phyloP scores from a whole-genome alignment of 208 protist species.

The Naegleria fowleri region DNA sequence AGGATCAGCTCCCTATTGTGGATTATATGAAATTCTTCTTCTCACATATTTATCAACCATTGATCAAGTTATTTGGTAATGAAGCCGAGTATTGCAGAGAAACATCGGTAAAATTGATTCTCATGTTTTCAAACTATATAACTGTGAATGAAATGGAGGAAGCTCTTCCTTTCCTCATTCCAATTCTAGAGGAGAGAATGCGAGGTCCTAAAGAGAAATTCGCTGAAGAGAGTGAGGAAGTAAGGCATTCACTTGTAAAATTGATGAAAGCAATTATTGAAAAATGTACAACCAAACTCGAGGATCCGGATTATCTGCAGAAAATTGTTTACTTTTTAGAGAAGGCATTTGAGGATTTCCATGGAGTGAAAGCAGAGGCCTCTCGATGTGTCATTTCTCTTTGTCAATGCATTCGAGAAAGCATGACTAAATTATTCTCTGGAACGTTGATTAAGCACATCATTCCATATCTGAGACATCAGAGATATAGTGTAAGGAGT shows the following conservation, averaged over 20 bases:
- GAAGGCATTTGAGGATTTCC: background rate
- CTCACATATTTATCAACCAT: constrained; percentile 3
- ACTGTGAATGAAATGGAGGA: background rate
- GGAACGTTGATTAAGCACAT: background rate
- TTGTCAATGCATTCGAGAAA: background rate
- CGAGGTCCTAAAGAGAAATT: background rate
- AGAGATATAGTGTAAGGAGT: background rate
- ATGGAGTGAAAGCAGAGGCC: background rate
- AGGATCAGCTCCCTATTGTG: background rate
- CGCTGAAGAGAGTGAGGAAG: background rate
- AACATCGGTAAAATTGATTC: background rate
- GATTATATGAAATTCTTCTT: constrained; percentile 2
- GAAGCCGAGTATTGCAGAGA: background rate
- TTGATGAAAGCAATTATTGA: background rate
- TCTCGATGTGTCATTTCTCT: background rate
- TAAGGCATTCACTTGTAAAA: background rate
- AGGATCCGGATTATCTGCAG: background rate
- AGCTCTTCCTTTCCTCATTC: background rate
- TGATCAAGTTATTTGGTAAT: background rate
- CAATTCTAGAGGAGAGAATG: background rate
- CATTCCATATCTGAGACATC: background rate
- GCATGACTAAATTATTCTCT: background rate
- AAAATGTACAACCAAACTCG: background rate
- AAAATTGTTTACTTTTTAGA: background rate
- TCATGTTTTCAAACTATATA: background rate